Base-by-base conservation (phyloP, 2,329 filamentous ascomycete genomes). In the Pyrenochaeta sp. region DNA sequence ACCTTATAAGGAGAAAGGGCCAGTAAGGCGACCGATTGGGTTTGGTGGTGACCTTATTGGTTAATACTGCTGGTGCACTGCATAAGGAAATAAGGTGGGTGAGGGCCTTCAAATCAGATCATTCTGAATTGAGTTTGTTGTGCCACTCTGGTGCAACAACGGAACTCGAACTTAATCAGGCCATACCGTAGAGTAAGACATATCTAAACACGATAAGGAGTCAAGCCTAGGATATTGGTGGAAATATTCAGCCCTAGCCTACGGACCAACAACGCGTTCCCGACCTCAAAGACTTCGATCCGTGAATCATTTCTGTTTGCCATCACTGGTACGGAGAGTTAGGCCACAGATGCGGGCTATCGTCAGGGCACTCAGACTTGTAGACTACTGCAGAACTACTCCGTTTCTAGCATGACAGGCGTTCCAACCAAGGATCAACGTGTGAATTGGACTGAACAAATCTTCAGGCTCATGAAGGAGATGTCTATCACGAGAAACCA, bases 11-110 rank as follows among this genome's bases (percentile, higher is more conserved):
- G 72, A 77, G 77, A 91, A 91, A 63, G 85, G 84, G 36, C 89
- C 90, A 1, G 84, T 82, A 59, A 87, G 93, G 69, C 85, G 89
- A 58, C 94, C 94, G 2, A 93, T 97, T 53, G 95, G 95, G 0
- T 98, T 99, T 81, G 95, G 95, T 0, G 95, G 94, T 0, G 88
- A 83, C 72, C 5, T 61, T 42, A 28, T 50, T 15, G 50, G 40
- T 27, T 52, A 46, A 25, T 50, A 19, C 19, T 19, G 19, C 19
- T 19, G 19, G 19, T 19, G 19, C 19, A 19, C 19, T 19, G 19
- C 19, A 19, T 19, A 19, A 19, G 19, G 19, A 19, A 19, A 19
- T 19, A 19, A 19, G 1, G 19, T 19, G 19, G 19, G 19, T 19
- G 19, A 19, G 19, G 19, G 19, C 19, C 19, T 19, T 19, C 19